Percentiles rank a stretch among this genome's conserved stretches.
These are phyloP conservation scores for Hansenula sp. DNA, from an alignment of 1,139 yeast genomes.

Conservation along the genomic window DNA sequence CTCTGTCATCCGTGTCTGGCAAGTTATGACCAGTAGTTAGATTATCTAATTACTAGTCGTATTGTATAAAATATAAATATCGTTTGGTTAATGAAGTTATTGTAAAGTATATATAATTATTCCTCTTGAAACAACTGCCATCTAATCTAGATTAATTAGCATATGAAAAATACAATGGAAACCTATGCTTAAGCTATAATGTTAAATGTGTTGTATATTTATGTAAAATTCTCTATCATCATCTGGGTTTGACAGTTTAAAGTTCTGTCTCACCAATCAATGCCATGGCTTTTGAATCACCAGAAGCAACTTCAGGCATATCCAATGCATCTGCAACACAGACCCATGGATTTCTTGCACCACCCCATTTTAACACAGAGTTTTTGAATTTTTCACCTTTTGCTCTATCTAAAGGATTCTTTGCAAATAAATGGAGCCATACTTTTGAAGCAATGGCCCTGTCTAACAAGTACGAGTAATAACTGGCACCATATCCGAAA, in stretches of 20 bases:
- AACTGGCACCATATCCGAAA: conserved; percentile 91
- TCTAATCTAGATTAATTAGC: too few species aligned
- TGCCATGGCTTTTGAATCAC: conserved; percentile 75
- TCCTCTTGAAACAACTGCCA: too few species aligned
- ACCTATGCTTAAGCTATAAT: too few species aligned
- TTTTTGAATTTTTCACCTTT: conserved; percentile 75
- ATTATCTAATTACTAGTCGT: conserved; percentile 2
- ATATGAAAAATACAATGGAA: too few species aligned
- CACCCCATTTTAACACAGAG: conserved; percentile 87
- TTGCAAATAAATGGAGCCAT: conserved; percentile 67
- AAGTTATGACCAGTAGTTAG: conserved; percentile 76
- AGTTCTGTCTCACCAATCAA: conserved; percentile 43
- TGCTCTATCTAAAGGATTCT: conserved; percentile 63
- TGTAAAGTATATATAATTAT: too few species aligned
- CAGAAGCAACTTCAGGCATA: conserved; percentile 51
- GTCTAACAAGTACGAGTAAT: conserved; percentile 88
- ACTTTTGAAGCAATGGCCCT: conserved; percentile 87
- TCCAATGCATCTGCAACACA: conserved; percentile 79
- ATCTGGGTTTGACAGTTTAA: too few species aligned
- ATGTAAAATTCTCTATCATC: too few species aligned
- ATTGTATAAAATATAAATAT: not conserved
- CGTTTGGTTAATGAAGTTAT: not conserved
- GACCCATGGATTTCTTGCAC: conserved; percentile 85
- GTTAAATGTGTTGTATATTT: too few species aligned
- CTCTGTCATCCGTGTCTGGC: conserved; percentile 99